Conservation (phyloP, 345 rosid genomes). For the Cardamine occulta region DNA sequence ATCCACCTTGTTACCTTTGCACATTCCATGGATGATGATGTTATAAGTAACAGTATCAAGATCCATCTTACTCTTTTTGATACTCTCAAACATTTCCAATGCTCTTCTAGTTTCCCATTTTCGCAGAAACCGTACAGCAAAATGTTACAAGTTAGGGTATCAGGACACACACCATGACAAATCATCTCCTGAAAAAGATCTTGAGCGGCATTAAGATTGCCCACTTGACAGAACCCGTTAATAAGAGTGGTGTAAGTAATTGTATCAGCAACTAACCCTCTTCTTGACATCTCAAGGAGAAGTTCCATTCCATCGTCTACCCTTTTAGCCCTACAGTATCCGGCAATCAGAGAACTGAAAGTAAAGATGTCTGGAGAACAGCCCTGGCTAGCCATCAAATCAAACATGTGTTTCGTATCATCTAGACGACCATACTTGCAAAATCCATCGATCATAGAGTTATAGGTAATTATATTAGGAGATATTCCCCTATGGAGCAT, state of each 20-base stretch:
- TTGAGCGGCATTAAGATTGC: not conserved
- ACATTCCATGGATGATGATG: conserved; percentile 11
- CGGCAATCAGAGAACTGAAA: too few relatives aligned
- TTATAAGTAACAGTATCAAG: not conserved
- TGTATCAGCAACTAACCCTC: not conserved
- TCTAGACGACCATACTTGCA: too few relatives aligned
- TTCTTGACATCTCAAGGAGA: too few relatives aligned
- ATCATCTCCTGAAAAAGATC: not conserved
- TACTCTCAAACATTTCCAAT: not conserved
- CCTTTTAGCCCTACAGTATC: too few relatives aligned
- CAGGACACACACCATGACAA: not conserved
- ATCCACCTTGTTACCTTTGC: not conserved
- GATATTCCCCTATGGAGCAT: too few relatives aligned
- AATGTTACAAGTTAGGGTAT: not conserved
- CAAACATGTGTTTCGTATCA: too few relatives aligned
- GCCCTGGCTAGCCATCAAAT: too few relatives aligned
- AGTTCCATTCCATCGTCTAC: too few relatives aligned
- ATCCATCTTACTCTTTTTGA: not conserved
- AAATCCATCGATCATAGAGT: too few relatives aligned
- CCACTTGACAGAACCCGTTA: not conserved
- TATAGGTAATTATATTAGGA: too few relatives aligned
- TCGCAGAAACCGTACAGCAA: not conserved
- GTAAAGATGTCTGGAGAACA: too few relatives aligned
- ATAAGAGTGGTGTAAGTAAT: not conserved
- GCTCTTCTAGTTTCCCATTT: conserved; percentile 27